Conservation (phyloP, 2,329 filamentous ascomycete genomes). For the Tetracladium maxilliforme region DNA sequence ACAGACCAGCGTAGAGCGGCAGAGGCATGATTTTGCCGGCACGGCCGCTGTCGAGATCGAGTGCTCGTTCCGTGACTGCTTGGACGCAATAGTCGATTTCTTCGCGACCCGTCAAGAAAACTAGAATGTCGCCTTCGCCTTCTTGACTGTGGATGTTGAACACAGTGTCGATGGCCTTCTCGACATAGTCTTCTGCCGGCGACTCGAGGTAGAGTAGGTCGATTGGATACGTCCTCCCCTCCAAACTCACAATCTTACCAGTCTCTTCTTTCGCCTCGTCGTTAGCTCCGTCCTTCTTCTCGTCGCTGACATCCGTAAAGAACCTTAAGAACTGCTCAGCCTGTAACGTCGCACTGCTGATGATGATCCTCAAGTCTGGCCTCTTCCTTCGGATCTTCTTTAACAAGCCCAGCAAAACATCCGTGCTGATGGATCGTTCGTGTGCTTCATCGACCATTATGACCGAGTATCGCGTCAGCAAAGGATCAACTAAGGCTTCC, state of each 20-base stretch:
- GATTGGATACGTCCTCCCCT: slow-evolving; percentile 80
- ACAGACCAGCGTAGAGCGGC: slow-evolving; percentile 78
- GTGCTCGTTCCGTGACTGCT: slow-evolving; percentile 58
- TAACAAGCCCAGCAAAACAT: slow-evolving; percentile 75
- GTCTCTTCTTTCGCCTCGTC: slow-evolving; percentile 11
- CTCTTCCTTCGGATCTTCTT: slow-evolving; percentile 80
- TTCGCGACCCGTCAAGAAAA: slow-evolving; percentile 85
- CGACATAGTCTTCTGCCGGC: slow-evolving; percentile 75
- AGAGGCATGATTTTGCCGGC: slow-evolving; percentile 50
- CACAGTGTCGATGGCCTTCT: slow-evolving; percentile 67
- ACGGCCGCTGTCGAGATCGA: slow-evolving; percentile 42
- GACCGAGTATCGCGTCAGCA: slow-evolving; percentile 81
- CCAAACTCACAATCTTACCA: slow-evolving; percentile 64
- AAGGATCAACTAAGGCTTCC: slow-evolving; percentile 84
- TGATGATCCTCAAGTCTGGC: slow-evolving; percentile 70
- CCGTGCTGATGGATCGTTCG: slow-evolving; percentile 82
- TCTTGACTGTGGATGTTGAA: slow-evolving; percentile 80
- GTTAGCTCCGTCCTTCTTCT: slow-evolving; percentile 14
- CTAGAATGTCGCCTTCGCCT: slow-evolving; percentile 68
- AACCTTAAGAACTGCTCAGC: slow-evolving; percentile 76
- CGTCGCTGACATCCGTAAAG: slow-evolving; percentile 34
- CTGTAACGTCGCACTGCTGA: slow-evolving; percentile 88
- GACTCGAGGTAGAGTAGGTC: slow-evolving; percentile 69
- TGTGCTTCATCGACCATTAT: slow-evolving; percentile 98
- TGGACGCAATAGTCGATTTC: slow-evolving; percentile 81